Percentiles rank a stretch among this genome's conserved stretches.
Conservation (phyloP, 2,329 filamentous ascomycete species). For the Hymenoscyphus scutula region DNA sequence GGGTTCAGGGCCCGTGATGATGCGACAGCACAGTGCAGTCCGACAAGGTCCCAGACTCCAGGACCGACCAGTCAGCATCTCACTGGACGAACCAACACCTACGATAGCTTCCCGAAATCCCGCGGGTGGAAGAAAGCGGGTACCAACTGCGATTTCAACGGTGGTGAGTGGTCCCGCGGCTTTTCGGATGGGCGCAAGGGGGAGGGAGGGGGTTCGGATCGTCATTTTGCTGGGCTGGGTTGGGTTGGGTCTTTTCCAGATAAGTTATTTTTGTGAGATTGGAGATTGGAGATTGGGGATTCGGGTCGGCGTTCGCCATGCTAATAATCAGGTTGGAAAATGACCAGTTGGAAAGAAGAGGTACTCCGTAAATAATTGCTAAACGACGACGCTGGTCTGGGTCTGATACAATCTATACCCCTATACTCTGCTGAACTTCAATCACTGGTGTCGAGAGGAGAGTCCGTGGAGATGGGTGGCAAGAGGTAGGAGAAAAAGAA, state of each 20-base stretch:
- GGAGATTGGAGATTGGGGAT: neutral
- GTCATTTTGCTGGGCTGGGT: neutral
- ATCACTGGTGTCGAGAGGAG: neutral
- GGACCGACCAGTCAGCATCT: too few relatives aligned
- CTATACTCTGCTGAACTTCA: neutral
- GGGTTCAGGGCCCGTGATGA: too few relatives aligned
- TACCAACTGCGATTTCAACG: neutral
- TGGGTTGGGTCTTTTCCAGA: neutral
- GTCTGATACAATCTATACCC: neutral
- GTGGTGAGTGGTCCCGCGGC: neutral
- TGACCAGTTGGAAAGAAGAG: too few relatives aligned
- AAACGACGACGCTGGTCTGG: too few relatives aligned
- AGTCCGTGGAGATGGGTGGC: neutral
- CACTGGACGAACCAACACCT: too few relatives aligned
- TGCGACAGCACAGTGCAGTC: too few relatives aligned
- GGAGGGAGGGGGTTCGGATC: neutral
- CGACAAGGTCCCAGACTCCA: too few relatives aligned
- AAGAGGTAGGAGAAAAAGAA: neutral
- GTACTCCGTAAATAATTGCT: too few relatives aligned
- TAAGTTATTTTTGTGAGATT: too few relatives aligned
- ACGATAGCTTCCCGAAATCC: neutral
- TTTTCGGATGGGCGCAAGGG: constrained; percentile 1
- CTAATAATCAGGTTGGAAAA: neutral
- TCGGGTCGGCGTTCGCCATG: neutral
- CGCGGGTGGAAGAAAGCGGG: neutral